Base-by-base conservation (phyloP, 768 basidiomycete species). In the Mycena rebaudengoi region DNA sequence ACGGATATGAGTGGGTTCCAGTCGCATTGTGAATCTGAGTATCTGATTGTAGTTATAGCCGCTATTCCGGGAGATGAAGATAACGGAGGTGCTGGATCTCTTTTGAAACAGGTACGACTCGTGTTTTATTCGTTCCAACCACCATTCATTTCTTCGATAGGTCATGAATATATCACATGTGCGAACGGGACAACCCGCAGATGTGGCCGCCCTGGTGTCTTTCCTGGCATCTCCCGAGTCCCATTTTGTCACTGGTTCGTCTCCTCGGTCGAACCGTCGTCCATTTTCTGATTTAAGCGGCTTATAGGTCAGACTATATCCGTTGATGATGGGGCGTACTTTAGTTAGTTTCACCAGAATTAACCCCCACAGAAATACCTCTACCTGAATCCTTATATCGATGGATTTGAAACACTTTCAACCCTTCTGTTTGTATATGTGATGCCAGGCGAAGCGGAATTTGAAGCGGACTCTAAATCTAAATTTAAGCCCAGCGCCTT, bases 1-100 rank as follows among this genome's bases (percentile, higher is more conserved):
- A 81, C 76, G 0, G 45, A 61, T 5, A 48, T 80, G 71, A 21
- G 81, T 82, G 37, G 13, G 73, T 32, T n/a, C n/a, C n/a, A 8
- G 21, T 20, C 1, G 7, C 0, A 6, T 39, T 25, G 16, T 23
- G 2, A 7, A 14, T 6, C 35, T 3, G n/a, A 21, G 1, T 5
- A 21, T 13, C 25, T 13, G n/a, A 16, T 20, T 12, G 10, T 7
- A 4, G 2, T 13, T 20, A 5, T 16, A 57, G 62, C 32, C 25
- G 46, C 56, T n/a, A 7, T 12, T 1, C 32, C 26, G 1, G 11
- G 5, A 5, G 62, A 64, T 56, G 40, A 58, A 16, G 32, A 28
- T 6, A 40, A 64, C 35, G 43, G n/a, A n/a, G n/a, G 55, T 37
- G 7, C 49, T 5, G 62, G 55, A 43, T 58, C 40, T 8, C 26